Evolutionary conservation across 768 basidiomycete genomes (phyloP), one percentile per base, ranked within the genome.

Genomic region (Tylopilus cervinicoccineus): DNA sequence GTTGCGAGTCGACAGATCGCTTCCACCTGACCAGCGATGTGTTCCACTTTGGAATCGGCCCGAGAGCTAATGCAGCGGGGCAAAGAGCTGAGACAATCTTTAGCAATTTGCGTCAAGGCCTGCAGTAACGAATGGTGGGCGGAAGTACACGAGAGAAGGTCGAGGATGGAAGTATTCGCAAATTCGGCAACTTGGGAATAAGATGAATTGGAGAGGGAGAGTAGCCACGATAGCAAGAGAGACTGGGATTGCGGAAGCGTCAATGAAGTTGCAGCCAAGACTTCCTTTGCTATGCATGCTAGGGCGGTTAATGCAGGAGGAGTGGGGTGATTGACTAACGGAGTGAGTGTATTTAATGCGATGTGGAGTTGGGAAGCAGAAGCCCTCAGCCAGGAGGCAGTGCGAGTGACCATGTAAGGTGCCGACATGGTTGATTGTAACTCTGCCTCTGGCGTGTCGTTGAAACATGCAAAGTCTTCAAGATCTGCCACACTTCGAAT

Each of bases 321-420:
- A 1, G 79, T 88, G 12, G 85, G 81, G 60, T 95, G 92, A 3
- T 78, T 76, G 12, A 86, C 67, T 12, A 92, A 73, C 1, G 85
- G 76, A 1, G 85, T 78, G 17, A 97, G 70, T 0, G 84, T 72
- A 55, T 90, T 88, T 43, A 97, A 63, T 8, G 93, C 90, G 20
- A 91, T 84, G 38, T 87, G 80, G 11, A 98, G 70, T 59, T 96
- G 93, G 6, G 89, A 78, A 2, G 88, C 74, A 1, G 91, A 93
- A 29, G 80, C 92, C 19, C 76, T 77, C 37, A 96, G 75, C 89
- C 94, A 98, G 0, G 83, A 73, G 12, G 79, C 62, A 0, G 88
- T 86, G 5, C 92, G 79, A 4, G 66, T 56, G n/a, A 81, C 80
- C 17, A 72, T 59, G 56, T 72, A 80, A 10, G 72, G 71, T n/a